Conservation (phyloP, 1,284 basidiomycete species). For the Neotropicomus parvogracilis region DNA sequence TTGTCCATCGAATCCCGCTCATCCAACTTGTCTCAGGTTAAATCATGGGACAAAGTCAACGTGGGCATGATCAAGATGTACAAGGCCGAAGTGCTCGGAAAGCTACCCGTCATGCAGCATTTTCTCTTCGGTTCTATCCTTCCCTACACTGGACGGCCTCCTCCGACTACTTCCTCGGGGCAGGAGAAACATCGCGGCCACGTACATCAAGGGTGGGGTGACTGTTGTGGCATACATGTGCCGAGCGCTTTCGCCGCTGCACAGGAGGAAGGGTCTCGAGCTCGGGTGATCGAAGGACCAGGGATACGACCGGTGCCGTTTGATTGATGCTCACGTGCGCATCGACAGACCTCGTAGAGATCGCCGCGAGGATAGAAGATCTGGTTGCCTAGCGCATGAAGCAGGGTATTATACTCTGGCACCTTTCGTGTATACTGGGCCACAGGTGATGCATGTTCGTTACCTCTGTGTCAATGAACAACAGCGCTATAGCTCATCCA, state of each 20-base stretch:
- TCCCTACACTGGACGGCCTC: conserved; percentile 61
- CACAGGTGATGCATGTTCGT: too few species aligned
- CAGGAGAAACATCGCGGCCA: conserved; percentile 50
- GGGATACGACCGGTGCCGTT: conserved; percentile 83
- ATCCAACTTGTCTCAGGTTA: conserved; percentile 51
- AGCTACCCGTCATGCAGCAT: conserved; percentile 95
- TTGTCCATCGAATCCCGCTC: background rate
- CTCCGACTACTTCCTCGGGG: conserved; percentile 36
- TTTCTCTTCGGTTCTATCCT: conserved; percentile 91
- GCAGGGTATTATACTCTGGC: too few species aligned
- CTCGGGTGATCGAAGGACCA: conserved; percentile 47
- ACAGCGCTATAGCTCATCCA: too few species aligned
- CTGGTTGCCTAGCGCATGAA: too few species aligned
- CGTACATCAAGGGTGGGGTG: conserved; percentile 71
- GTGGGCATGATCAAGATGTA: conserved; percentile 99
- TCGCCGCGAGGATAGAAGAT: too few species aligned
- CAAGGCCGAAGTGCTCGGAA: conserved; percentile 89
- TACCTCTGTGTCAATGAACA: too few species aligned
- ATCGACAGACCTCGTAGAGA: too few species aligned
- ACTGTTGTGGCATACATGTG: conserved; percentile 91
- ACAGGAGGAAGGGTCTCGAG: conserved; percentile 37
- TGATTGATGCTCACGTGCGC: conserved; percentile 45
- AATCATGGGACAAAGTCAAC: conserved; percentile 97
- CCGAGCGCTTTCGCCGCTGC: conserved; percentile 82
- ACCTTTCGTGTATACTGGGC: too few species aligned